Evolutionary conservation across 805 yeast species (phyloP).

Genomic region (Schwanniomyces pseudopolymorphus): DNA sequence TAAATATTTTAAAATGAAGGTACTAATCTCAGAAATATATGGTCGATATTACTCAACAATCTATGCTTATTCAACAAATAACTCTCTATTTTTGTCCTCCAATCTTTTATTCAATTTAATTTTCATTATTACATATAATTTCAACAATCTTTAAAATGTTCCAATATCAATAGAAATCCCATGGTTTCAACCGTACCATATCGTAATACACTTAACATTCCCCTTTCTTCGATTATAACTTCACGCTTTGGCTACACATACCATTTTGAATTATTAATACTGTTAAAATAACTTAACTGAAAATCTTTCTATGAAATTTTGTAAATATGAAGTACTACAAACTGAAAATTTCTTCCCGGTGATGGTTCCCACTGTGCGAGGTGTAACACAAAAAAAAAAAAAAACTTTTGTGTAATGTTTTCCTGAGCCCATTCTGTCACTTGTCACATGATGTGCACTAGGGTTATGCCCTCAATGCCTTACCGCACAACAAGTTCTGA

Average conservation of each 20-base stretch:
- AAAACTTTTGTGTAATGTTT: background rate
- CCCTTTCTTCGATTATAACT: background rate
- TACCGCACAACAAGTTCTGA: background rate
- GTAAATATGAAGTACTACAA: background rate
- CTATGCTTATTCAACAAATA: background rate
- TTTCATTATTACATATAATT: constrained; percentile 1
- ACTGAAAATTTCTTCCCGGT: constrained; percentile 2
- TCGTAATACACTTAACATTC: background rate
- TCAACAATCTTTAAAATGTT: background rate
- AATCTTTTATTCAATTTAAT: background rate
- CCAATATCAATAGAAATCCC: background rate
- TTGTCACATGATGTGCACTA: background rate
- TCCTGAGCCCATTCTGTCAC: background rate
- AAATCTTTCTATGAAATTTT: background rate
- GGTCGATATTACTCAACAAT: background rate
- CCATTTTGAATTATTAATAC: constrained; percentile 8
- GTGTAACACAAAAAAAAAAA: background rate
- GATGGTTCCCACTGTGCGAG: background rate
- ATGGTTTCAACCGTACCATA: background rate
- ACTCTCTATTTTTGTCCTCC: background rate
- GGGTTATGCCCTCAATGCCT: background rate
- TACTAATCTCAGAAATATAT: background rate
- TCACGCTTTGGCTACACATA: constrained; percentile 2
- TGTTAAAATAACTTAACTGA: constrained; percentile 4
- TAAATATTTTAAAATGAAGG: background rate